Evolutionary conservation across 805 yeast genomes (phyloP).

Genomic region (Clavispora santaluciae): DNA sequence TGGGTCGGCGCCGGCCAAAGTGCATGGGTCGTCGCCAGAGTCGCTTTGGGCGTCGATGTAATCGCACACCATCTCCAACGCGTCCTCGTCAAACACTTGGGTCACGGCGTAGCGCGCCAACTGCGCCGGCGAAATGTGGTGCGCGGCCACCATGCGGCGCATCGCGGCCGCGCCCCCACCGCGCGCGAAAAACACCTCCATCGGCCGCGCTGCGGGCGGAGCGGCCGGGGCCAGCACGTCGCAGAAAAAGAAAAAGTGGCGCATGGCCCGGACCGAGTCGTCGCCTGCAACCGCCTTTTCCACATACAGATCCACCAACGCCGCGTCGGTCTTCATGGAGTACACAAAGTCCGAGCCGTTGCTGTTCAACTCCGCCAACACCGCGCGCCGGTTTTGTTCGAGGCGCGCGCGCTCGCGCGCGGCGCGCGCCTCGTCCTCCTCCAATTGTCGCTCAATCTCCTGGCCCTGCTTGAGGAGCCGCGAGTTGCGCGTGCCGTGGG

Average conservation of each 20-base stretch:
- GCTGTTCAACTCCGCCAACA: conserved; percentile 28
- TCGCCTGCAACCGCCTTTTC: conserved; percentile 8
- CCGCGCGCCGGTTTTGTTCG: conserved; percentile 8
- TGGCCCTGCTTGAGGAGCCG: conserved; percentile 17
- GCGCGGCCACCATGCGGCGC: not conserved
- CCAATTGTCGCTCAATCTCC: conserved; percentile 18
- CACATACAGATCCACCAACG: conserved; percentile 19
- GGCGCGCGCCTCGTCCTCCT: conserved; percentile 14
- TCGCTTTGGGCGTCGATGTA: no score
- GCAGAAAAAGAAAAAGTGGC: conserved; percentile 23
- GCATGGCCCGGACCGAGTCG: conserved; percentile 5
- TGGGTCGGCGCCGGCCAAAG: not conserved
- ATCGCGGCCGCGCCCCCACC: not conserved
- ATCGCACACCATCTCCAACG: conserved; percentile 2
- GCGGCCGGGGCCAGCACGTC: conserved; percentile 1
- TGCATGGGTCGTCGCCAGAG: not conserved
- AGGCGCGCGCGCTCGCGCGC: conserved; percentile 13
- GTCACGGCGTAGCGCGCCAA: conserved; percentile 5
- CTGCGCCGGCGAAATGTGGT: conserved; percentile 2
- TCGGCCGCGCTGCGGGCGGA: not conserved
- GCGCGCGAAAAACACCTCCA: not conserved
- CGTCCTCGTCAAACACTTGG: conserved; percentile 3
- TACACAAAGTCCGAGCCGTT: conserved; percentile 23
- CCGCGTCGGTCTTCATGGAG: conserved; percentile 15
- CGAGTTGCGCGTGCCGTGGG: conserved; percentile 25